A percentile compares a stretch with the other conserved stretches of the same genome.
Evolutionary conservation across 306 rosid species (phyloP).

Genomic region (Pueraria montana): DNA sequence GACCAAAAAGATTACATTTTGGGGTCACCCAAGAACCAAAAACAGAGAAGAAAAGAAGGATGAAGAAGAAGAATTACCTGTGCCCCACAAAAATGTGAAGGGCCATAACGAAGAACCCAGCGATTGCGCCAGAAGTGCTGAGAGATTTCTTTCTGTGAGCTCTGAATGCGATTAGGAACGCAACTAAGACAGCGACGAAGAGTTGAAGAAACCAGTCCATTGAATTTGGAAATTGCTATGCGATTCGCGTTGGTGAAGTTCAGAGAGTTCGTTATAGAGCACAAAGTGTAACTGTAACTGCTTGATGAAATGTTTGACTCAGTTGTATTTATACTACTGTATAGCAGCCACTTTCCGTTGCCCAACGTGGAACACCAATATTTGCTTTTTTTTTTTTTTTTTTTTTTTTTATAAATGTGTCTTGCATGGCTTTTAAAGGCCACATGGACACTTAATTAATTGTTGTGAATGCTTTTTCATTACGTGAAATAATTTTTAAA

Average conservation of each 20-base stretch:
- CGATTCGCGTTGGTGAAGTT: neutral
- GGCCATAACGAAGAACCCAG: constrained; percentile 78
- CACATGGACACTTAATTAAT: too few species aligned
- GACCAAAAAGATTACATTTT: neutral
- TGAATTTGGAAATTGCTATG: neutral
- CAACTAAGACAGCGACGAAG: constrained; percentile 55
- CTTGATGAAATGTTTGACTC: neutral
- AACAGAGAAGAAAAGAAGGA: neutral
- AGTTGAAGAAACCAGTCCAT: constrained; percentile 53
- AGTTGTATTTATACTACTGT: neutral
- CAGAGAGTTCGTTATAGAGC: neutral
- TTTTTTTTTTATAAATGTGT: neutral
- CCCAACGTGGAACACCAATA: neutral
- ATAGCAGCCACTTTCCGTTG: too few species aligned
- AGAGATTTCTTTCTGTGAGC: constrained; percentile 75
- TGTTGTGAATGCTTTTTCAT: too few species aligned
- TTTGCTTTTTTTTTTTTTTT: neutral
- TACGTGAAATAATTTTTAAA: too few species aligned
- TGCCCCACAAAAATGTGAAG: constrained; percentile 68
- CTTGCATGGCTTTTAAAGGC: too few species aligned
- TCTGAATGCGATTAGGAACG: constrained; percentile 63
- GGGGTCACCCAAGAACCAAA: neutral
- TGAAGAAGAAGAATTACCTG: constrained; percentile 56
- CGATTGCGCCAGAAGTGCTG: constrained; percentile 78
- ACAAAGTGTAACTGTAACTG: neutral